Conservation (phyloP, 1,284 basidiomycete species). For the Sporisorium graminicola region DNA sequence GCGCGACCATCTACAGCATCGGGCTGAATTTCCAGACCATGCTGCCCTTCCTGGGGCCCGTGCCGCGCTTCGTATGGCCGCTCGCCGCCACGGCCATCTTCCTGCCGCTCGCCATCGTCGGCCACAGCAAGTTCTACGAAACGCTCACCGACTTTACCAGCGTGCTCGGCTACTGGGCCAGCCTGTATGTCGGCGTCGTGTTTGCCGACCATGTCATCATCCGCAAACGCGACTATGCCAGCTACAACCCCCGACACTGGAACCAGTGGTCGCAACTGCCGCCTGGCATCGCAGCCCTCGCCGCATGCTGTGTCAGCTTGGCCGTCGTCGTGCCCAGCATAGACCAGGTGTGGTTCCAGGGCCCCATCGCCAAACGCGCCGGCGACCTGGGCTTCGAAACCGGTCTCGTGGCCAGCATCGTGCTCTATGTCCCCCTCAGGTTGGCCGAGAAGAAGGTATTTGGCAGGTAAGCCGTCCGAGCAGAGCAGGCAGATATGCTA, state of each 20-base stretch:
- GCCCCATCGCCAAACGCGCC: slow-evolving; percentile 60
- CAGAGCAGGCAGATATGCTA: too few relatives aligned
- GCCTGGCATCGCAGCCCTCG: slow-evolving; percentile 73
- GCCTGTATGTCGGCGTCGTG: slow-evolving; percentile 76
- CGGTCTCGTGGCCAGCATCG: slow-evolving; percentile 63
- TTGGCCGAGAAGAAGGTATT: slow-evolving; percentile 61
- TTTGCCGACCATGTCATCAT: slow-evolving; percentile 76
- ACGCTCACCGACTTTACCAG: slow-evolving; percentile 74
- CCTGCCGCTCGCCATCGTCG: slow-evolving; percentile 76
- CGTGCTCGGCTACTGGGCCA: slow-evolving; percentile 78
- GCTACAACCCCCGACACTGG: slow-evolving; percentile 76
- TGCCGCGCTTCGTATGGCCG: slow-evolving; percentile 89
- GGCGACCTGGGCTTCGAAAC: slow-evolving; percentile 71
- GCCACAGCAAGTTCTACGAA: slow-evolving; percentile 76
- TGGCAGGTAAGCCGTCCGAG: slow-evolving; percentile 44
- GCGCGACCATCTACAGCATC: slow-evolving; percentile 75
- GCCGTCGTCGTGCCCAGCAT: slow-evolving; percentile 67
- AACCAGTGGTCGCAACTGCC: slow-evolving; percentile 74
- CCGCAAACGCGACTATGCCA: slow-evolving; percentile 71
- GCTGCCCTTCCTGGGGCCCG: slow-evolving; percentile 80
- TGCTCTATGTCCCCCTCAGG: slow-evolving; percentile 65
- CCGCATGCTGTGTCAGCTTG: slow-evolving; percentile 54
- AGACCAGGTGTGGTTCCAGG: slow-evolving; percentile 66
- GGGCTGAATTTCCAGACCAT: slow-evolving; percentile 65
- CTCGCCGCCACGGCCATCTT: slow-evolving; percentile 82